phyloP scores from a whole-genome alignment of 108 stramenopile genomes.

The Cyclotella atomus region DNA sequence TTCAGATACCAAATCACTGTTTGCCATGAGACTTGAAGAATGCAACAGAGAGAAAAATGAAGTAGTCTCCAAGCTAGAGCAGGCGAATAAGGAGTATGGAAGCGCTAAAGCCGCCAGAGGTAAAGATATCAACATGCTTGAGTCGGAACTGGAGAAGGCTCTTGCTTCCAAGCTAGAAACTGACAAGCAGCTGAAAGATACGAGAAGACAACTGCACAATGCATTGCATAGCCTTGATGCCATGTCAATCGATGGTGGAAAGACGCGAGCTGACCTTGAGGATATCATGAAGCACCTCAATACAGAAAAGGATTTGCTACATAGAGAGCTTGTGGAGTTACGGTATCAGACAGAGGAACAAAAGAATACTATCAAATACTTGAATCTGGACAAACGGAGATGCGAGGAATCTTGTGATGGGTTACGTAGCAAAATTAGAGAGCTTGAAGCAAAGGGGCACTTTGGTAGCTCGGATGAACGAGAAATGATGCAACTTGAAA shows the following conservation, averaged over 20 bases:
- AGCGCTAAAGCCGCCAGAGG: constrained; percentile 16
- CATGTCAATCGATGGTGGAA: constrained; percentile 40
- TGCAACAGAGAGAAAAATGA: constrained; percentile 23
- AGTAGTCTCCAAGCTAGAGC: constrained; percentile 7
- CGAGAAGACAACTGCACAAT: constrained; percentile 31
- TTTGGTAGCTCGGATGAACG: background rate
- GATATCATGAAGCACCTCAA: constrained; percentile 19
- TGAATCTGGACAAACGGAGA: constrained; percentile 19
- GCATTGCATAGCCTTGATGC: constrained; percentile 41
- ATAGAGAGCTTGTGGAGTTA: constrained; percentile 19
- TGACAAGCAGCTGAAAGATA: constrained; percentile 33
- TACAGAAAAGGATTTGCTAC: constrained; percentile 34
- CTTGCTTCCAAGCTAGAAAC: constrained; percentile 19
- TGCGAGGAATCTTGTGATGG: constrained; percentile 17
- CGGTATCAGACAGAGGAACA: constrained; percentile 17
- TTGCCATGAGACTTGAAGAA: constrained; percentile 13
- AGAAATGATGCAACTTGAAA: constrained; percentile 18
- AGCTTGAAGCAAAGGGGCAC: constrained; percentile 15
- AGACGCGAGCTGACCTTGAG: constrained; percentile 33
- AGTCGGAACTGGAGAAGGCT: constrained; percentile 36
- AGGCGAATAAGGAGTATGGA: constrained; percentile 15
- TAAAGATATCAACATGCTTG: constrained; percentile 32
- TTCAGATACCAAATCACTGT: background rate
- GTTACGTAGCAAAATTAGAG: constrained; percentile 8
- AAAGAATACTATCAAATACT: constrained; percentile 10